Base-by-base conservation (phyloP, 2,329 filamentous ascomycete species). In the Thelonectria rubi region DNA sequence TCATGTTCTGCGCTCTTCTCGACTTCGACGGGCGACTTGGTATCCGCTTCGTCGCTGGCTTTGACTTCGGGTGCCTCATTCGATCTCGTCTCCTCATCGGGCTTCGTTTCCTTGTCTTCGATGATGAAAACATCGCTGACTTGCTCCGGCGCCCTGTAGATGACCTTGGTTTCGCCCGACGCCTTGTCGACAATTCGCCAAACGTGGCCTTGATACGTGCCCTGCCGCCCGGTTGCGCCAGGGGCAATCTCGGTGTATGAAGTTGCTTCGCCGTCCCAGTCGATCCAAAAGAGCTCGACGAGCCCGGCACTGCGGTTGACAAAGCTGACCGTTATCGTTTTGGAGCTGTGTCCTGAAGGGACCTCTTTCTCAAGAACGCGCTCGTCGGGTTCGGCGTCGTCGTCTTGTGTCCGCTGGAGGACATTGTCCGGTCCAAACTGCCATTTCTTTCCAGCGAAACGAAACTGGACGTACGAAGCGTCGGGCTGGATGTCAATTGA, bases 231-330 rank as follows among this genome's bases (percentile, higher is more conserved):
- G 5, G 59, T 55, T n/a, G 30, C 45, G 11, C 66, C 62, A 18
- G 50, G 40, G 0, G 11, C 47, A 63, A 74, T 47, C 18, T 50
- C 45, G 63, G 56, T 9, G 64, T 69, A 72, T 14, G 54, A 58
- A 1, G 56, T 30, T 12, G 66, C 21, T 8, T 68, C 64, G 2
- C 59, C 65, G 4, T 66, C 26, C 58, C 67, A 69, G 45, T 68
- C 64, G 17, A 74, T 69, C 69, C 72, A 74, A 6, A 62, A 69
- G 18, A 65, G 58, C 5, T 55, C 61, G 18, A 74, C 47, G 10
- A 53, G 48, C 5, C 48, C 57, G 2, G 60, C 58, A 2, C 67
- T 73, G 0, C 63, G 66, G 46, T 74, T 74, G 49, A 71, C 52
- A n/a, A 74, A 69, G 10, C 65, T 67, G 18, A 73, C 50, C 0